Percentiles rank a stretch among this genome's conserved stretches.
phyloP scores from a whole-genome alignment of 2,329 filamentous ascomycete species.

The Phyllosticta citriasiana region DNA sequence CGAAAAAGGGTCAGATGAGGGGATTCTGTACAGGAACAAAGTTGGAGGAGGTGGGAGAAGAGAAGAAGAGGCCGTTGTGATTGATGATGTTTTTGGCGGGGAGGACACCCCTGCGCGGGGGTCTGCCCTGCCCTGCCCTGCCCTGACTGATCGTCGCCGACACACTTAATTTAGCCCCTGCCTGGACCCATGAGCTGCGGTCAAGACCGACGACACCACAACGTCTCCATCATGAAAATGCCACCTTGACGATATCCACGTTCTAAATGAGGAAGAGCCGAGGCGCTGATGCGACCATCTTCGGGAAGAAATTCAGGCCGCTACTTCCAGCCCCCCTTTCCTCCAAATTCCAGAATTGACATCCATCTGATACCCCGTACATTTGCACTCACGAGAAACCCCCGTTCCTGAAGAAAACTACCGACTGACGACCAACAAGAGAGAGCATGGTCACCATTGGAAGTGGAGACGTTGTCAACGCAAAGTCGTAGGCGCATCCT shows the following conservation, averaged over 20 bases:
- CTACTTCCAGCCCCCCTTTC: too few species aligned
- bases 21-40: neutral
- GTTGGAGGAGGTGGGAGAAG: neutral
- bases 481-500: too few species aligned
- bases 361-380: too few species aligned
- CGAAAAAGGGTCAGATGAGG: neutral
- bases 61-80: neutral
- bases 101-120: neutral
- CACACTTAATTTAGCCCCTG: constrained; percentile 5
- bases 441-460: too few species aligned
- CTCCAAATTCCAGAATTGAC: too few species aligned
- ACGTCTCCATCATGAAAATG: neutral
- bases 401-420: too few species aligned
- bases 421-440: too few species aligned
- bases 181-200: neutral
- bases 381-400: too few species aligned
- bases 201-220: neutral
- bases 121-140: neutral
- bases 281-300: too few species aligned
- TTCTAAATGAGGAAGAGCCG: too few species aligned
- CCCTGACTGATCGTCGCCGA: neutral
- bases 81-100: neutral
- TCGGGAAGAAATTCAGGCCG: too few species aligned
- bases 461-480: too few species aligned
- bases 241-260: neutral